Evolutionary conservation across 2,329 filamentous ascomycete genomes (phyloP).

Genomic region (Apiospora phragmitis): DNA sequence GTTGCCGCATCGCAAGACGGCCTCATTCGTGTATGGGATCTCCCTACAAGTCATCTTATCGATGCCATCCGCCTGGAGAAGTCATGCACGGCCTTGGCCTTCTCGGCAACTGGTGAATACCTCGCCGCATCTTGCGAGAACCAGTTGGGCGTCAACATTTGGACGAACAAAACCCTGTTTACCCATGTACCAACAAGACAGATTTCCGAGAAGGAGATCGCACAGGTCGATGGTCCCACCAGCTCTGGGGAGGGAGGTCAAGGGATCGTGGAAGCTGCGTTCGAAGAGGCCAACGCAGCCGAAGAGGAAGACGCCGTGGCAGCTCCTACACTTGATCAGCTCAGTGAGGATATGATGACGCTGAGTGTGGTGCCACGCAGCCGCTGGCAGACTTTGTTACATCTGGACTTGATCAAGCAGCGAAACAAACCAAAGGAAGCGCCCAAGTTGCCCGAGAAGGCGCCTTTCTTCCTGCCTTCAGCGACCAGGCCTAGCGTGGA

Average conservation of each 20-base stretch:
- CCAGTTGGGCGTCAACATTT: constrained; percentile 85
- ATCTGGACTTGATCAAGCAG: constrained; percentile 88
- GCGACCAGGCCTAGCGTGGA: constrained; percentile 24
- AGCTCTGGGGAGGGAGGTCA: constrained; percentile 80
- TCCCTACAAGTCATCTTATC: constrained; percentile 92
- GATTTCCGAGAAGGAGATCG: constrained; percentile 75
- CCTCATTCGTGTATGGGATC: constrained; percentile 85
- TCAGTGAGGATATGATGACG: constrained; percentile 81
- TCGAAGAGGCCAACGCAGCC: constrained; percentile 53
- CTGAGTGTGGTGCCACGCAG: constrained; percentile 87
- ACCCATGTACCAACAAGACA: constrained; percentile 83
- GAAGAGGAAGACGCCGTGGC: constrained; percentile 56
- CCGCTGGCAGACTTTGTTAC: constrained; percentile 90
- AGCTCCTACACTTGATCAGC: constrained; percentile 67
- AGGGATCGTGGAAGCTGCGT: constrained; percentile 74
- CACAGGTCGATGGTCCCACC: constrained; percentile 66
- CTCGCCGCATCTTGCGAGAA: constrained; percentile 86
- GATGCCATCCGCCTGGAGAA: constrained; percentile 82
- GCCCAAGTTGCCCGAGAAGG: constrained; percentile 89
- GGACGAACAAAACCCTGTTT: constrained; percentile 93
- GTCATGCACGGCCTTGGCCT: constrained; percentile 80
- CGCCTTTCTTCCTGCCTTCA: constrained; percentile 90
- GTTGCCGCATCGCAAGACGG: constrained; percentile 82
- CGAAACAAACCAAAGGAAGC: constrained; percentile 93
- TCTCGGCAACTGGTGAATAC: constrained; percentile 89